Percentiles rank a stretch among this genome's conserved stretches.
Evolutionary conservation across 805 yeast genomes (phyloP).

Genomic region (Hanseniaspora hatyaiensis): DNA sequence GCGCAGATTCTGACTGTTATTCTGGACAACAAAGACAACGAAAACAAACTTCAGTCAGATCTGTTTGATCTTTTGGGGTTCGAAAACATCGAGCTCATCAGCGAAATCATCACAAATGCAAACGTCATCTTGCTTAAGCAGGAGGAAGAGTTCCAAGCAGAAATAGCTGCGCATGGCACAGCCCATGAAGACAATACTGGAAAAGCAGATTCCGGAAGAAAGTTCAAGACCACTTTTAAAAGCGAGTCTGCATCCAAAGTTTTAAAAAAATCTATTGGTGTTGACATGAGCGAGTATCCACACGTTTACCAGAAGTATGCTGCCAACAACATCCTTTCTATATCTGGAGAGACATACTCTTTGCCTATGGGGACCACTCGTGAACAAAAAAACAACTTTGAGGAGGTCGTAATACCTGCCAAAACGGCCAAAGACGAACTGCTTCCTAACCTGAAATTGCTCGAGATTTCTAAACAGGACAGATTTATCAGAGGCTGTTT

Average conservation of each 20-base stretch:
- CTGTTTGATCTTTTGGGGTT: slow-evolving; percentile 75
- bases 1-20: neutral
- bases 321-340: slow-evolving; percentile 56
- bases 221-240: slow-evolving; percentile 37
- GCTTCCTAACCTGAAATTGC: slow-evolving; percentile 31
- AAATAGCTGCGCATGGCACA: slow-evolving; percentile 27
- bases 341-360: slow-evolving; percentile 67
- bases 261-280: slow-evolving; percentile 32
- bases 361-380: slow-evolving; percentile 75
- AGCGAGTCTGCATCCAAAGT: slow-evolving; percentile 25
- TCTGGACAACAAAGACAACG: slow-evolving; percentile 32
- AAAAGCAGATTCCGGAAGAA: slow-evolving; percentile 40
- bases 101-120: slow-evolving; percentile 45
- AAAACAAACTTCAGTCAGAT: slow-evolving; percentile 55
- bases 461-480: slow-evolving; percentile 56
- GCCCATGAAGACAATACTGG: slow-evolving; percentile 45
- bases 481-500: slow-evolving; percentile 74
- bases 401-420: slow-evolving; percentile 75
- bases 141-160: slow-evolving; percentile 19
- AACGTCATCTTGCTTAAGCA: slow-evolving; percentile 24
- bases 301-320: slow-evolving; percentile 72
- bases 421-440: slow-evolving; percentile 36
- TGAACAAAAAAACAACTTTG: slow-evolving; percentile 48
- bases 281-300: slow-evolving; percentile 50
- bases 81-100: slow-evolving; percentile 71